Evolutionary conservation across 2,329 filamentous ascomycete genomes (phyloP), one percentile per base, ranked within the genome.

Genomic region (Shiraia bambusicola): DNA sequence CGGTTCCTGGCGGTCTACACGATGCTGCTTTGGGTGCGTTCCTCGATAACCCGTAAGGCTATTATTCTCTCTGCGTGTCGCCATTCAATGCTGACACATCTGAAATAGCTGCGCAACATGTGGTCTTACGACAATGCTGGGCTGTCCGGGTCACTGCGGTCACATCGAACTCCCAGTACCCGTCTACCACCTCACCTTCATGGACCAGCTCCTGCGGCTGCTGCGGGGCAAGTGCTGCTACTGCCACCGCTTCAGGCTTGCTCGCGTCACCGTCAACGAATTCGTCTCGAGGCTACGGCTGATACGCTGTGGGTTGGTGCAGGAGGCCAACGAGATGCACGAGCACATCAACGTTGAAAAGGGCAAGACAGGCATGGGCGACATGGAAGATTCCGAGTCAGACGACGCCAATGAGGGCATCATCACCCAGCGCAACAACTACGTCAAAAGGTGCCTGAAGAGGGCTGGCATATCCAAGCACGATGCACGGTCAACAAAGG

Each of bases 151-250:
- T 42, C 94, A 98, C 73, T 81, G 87, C 45, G 94, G 93, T 38
- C 93, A 98, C 65, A 95, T 98, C 67, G 89, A 96, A 59, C 83
- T 98, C 10, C 91, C 93, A 11, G 86, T 91, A 10, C 88, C 88
- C 33, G 88, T 96, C 37, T 98, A 97, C 67, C 92, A 98, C 69
- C 88, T 92, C n/a, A 87, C 90, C 2, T 97, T 96, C 63, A 86
- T 98, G 76, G 91, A 96, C 65, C 91, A 96, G 67, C 80, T 91
- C 37, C 81, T 94, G 50, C 85, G 88, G 31, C 76, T 98, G 32
- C 78, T 98, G 14, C 84, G 90, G 56, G 86, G 88, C 39, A 87
- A 92, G 69, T 98, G 93, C 67, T 80, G 86, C 45, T 96, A 95
- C 73, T 98, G 94, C 71, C 86, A 91, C 63, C 83, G 84, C 42